A percentile compares a stretch with the other conserved stretches of the same genome.
These are phyloP conservation scores for Zanthoxylum bungeanum DNA, from an alignment of 345 rosid species.

Conservation along the genomic window DNA sequence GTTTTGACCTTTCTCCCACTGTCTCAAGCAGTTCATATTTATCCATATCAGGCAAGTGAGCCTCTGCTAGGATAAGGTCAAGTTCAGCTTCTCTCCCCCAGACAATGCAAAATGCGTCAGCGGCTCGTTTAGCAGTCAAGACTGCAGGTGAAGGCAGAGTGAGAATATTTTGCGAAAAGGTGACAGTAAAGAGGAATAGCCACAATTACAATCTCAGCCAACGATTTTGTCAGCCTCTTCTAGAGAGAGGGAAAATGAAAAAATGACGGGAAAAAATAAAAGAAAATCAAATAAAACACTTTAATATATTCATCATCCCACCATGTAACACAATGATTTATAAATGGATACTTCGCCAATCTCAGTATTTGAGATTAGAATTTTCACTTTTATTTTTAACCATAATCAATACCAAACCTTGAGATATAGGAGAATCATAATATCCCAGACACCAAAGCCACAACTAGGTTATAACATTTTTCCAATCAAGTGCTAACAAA, in stretches of 20 bases:
- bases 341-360: background rate
- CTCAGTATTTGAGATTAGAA: background rate
- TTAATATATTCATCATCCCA: background rate
- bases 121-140: constrained; percentile 34
- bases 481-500: background rate
- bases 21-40: constrained; percentile 48
- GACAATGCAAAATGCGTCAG: constrained; percentile 35
- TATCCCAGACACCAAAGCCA: background rate
- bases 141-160: constrained; percentile 30
- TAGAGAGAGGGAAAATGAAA: background rate
- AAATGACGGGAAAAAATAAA: background rate
- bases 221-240: background rate
- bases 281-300: no score
- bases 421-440: background rate
- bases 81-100: constrained; percentile 26
- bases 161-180: background rate
- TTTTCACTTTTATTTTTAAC: background rate
- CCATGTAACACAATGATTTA: background rate
- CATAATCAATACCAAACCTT: background rate
- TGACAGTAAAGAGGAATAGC: background rate
- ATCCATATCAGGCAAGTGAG: constrained; percentile 43
- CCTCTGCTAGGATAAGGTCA: constrained; percentile 47
- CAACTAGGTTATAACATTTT: background rate
- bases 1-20: constrained; percentile 21
- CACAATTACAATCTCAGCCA: background rate